Evolutionary conservation across 2,329 filamentous ascomycete genomes (phyloP), one percentile per base, ranked within the genome.

Genomic region (Alternaria viburni): DNA sequence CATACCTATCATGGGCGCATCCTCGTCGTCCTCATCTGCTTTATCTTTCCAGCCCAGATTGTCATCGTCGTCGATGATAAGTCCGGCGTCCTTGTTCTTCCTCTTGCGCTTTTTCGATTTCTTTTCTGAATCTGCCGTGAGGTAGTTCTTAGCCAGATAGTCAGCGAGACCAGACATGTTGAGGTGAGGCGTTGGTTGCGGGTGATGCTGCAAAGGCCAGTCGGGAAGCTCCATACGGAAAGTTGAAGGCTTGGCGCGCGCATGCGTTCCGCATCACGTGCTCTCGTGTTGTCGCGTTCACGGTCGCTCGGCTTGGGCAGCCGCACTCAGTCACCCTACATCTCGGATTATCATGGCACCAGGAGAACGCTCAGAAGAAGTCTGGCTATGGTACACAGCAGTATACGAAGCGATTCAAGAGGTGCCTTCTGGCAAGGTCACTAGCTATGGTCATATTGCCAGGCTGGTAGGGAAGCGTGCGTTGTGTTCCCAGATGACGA

Each of bases 111-210:
- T 86, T 71, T 86, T 86, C 26, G 81, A 79, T 56, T 84, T 83
- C 72, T 84, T 85, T 76, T 81, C 74, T 17, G 79, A 74, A 69
- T 91, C 88, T 44, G 90, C 89, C 2, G 86, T 92, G 54, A 99
- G 89, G 79, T 99, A 99, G 80, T 93, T 96, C 67, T 93, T 91
- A 41, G 95, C 94, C 36, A 99, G 88, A 76, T 98, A 99, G 75
- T 90, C 89, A 62, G 93, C 90, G 69, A 97, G 86, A 54, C 56
- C 60, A 59, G 86, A 85, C 87, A 90, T 90, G 67, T 21, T 56
- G 70, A 66, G 62, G 44, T 50, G 54, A 46, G 25, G 19, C 25
- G 51, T 57, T 57, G 60, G 56, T 61, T 55, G 36, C 58, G 65
- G 58, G 44, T 61, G 61, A 23, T 45, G 52, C 50, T 54, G 28